Base-by-base conservation (phyloP, 176 grass and related monocot species). In the Chloris gayana region DNA sequence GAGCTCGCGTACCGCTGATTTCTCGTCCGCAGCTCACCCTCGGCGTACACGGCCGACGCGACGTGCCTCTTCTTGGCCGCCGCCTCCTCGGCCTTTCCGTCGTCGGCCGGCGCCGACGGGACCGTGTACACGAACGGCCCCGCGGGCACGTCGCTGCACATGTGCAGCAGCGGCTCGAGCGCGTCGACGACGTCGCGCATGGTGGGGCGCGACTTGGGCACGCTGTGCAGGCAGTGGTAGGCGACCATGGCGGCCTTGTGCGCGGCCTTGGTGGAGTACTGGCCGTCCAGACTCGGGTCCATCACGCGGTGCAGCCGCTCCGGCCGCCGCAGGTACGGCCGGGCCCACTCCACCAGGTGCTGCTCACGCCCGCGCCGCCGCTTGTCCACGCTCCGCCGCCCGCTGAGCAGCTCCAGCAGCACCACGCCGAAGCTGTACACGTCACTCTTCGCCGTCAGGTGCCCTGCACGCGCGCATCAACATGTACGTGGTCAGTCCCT, bases 401-500 rank as follows among this genome's bases (percentile, higher is more conserved):
- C 95, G 4, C 87, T 90, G 19, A 93, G 75, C 26, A 98, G 83
- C 87, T 94, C 95, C 7, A 98, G 74, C 32, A 98, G 80, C 35
- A 98, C 92, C n/a, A 94, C 95, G 2, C 92, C 95, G 59, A 92
- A 94, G 83, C 90, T 98, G 81, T 94, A 98, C 37, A 98, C 92
- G 79, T 98, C 92, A 76, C 95, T 94, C 90, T 81, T 98, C 17
- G 95, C 87, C 18, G 95, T 98, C 19, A 98, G 70, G 70, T 98
- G 95, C 9, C 89, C 94, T 90, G 91, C n/a, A 35, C 17, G 8
- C 32, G 7, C 14, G 32, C 29, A 61, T 19, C 3, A 21, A 9
- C 3, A n/a, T 17, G 2, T 6, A 45, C 72, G 3, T 39, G 67
- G 13, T 70, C 67, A 70, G 67, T 44, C 6, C 0, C 39, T 70